phyloP scores from a whole-genome alignment of 805 yeast genomes.

The Komagataella ulmi region DNA sequence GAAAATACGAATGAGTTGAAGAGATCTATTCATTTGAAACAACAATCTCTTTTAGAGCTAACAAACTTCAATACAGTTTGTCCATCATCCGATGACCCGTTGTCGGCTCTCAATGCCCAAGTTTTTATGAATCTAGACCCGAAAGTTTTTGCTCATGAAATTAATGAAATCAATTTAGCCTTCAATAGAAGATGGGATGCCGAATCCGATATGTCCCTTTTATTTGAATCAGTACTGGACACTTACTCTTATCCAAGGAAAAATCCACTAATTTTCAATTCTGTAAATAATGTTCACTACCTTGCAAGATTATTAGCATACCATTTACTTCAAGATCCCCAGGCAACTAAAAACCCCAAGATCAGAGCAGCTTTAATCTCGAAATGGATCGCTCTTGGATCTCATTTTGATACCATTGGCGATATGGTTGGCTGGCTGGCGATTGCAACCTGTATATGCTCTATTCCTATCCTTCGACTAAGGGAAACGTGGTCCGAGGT shows the following conservation, averaged over 20 bases:
- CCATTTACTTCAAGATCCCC: slow-evolving; percentile 52
- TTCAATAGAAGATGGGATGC: slow-evolving; percentile 71
- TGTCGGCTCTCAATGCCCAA: slow-evolving; percentile 16
- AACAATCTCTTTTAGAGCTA: slow-evolving; percentile 19
- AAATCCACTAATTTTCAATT: slow-evolving; percentile 72
- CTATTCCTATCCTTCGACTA: slow-evolving; percentile 69
- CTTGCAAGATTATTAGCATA: slow-evolving; percentile 55
- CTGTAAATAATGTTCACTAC: slow-evolving; percentile 56
- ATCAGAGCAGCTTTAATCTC: slow-evolving; percentile 53
- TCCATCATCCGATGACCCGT: slow-evolving; percentile 3
- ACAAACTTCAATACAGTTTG: slow-evolving; percentile 12
- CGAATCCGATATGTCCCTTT: slow-evolving; percentile 59
- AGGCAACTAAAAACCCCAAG: slow-evolving; percentile 18
- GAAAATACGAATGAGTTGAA: slow-evolving; percentile 41
- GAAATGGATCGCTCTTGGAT: slow-evolving; percentile 81
- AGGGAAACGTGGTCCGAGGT: slow-evolving; percentile 65
- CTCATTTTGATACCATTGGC: slow-evolving; percentile 62
- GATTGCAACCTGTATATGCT: slow-evolving; percentile 69
- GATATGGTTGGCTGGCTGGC: slow-evolving; percentile 95
- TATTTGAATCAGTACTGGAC: slow-evolving; percentile 40
- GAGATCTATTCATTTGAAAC: slow-evolving; percentile 34
- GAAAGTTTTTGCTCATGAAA: slow-evolving; percentile 43
- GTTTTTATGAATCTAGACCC: slow-evolving; percentile 42
- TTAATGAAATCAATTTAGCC: slow-evolving; percentile 53
- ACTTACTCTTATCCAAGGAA: slow-evolving; percentile 30